A percentile compares a stretch with the other conserved stretches of the same genome.
Evolutionary conservation across 306 rosid genomes (phyloP).

Genomic region (Vigna angularis): DNA sequence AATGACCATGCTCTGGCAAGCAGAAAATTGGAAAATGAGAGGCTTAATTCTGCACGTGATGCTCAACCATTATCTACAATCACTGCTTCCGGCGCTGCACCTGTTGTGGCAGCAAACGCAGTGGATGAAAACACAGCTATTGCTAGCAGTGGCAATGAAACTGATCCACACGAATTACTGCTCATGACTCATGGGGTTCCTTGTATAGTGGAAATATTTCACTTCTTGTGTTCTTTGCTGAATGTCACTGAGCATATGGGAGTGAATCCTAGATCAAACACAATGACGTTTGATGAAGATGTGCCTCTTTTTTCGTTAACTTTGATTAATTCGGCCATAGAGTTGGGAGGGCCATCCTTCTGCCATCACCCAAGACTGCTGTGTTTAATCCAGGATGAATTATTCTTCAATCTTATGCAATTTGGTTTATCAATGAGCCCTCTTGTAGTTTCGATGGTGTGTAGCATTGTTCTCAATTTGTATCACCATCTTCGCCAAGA

Average conservation of each 20-base stretch:
- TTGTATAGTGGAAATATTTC: constrained; percentile 94
- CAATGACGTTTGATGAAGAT: constrained; percentile 88
- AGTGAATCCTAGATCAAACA: constrained; percentile 68
- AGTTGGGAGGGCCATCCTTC: constrained; percentile 82
- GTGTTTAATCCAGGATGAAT: constrained; percentile 77
- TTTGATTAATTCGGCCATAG: constrained; percentile 84
- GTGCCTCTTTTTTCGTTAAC: constrained; percentile 91
- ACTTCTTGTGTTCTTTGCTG: constrained; percentile 81
- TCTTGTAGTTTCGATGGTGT: constrained; percentile 77
- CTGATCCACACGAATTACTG: constrained; percentile 63
- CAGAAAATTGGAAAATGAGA: constrained; percentile 69
- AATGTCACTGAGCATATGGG: constrained; percentile 80
- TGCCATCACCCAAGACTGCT: constrained; percentile 65
- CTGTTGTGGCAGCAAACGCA: constrained; percentile 44
- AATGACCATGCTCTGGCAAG: constrained; percentile 54
- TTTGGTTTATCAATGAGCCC: constrained; percentile 78
- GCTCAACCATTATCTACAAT: constrained; percentile 54
- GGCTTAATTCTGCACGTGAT: constrained; percentile 55
- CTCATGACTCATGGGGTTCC: constrained; percentile 74
- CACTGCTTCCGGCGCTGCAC: constrained; percentile 50
- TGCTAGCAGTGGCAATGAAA: constrained; percentile 54
- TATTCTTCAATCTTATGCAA: constrained; percentile 75
- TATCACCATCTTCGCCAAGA: constrained; percentile 72
- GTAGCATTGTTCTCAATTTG: constrained; percentile 77
- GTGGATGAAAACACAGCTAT: constrained; percentile 58